A percentile compares a stretch with the other conserved stretches of the same genome.
Evolutionary conservation across 164 flowering plant species (phyloP).

Genomic region (Vitis cinerea): DNA sequence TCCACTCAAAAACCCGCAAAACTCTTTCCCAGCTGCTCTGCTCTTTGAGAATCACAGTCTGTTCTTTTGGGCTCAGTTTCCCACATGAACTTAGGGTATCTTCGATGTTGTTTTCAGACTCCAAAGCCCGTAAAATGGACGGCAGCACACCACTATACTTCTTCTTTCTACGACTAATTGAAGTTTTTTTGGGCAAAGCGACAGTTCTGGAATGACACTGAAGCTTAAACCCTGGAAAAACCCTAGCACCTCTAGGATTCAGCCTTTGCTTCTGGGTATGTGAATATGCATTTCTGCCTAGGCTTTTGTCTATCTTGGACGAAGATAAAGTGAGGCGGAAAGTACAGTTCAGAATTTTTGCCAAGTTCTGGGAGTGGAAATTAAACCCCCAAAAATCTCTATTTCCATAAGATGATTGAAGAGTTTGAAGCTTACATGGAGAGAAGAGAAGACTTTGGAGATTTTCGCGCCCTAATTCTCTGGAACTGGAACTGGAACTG

Average conservation of each 20-base stretch:
- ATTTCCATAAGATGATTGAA: conserved; percentile 10
- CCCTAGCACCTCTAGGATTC: conserved; percentile 7
- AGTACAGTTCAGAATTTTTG: background rate
- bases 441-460: conserved; percentile 7
- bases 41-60: conserved; percentile 81
- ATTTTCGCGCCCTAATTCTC: conserved; percentile 20
- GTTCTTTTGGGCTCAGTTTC: conserved; percentile 70
- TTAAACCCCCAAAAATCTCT: conserved; percentile 20
- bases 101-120: conserved; percentile 40
- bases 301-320: background rate
- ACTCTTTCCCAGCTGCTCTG: conserved; percentile 66
- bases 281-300: background rate
- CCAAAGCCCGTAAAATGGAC: conserved; percentile 51
- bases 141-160: conserved; percentile 65
- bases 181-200: conserved; percentile 22
- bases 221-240: conserved; percentile 25
- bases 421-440: conserved; percentile 22
- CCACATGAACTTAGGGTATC: conserved; percentile 44
- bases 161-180: conserved; percentile 30
- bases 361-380: background rate
- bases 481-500: conserved; percentile 13
- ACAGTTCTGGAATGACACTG: conserved; percentile 34
- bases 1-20: conserved; percentile 64
- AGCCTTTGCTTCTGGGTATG: conserved; percentile 6
- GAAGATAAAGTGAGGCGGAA: background rate